A percentile compares a stretch with the other conserved stretches of the same genome.
phyloP scores from a whole-genome alignment of 495 filamentous ascomycete species.

The Neurospora cerealis region DNA sequence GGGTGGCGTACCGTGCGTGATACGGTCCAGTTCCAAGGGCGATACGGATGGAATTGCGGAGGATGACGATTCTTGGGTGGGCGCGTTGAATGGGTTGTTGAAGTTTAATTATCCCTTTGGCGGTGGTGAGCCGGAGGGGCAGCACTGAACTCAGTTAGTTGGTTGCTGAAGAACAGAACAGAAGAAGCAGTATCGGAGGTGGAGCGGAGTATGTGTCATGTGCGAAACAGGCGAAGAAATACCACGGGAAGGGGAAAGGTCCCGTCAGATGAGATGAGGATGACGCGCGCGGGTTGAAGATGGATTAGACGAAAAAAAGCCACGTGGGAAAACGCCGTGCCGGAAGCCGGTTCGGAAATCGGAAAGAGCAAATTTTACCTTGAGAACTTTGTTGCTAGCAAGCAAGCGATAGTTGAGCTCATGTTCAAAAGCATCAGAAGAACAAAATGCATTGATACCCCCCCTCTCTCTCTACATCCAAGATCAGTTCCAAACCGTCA shows the following conservation, averaged over 20 bases:
- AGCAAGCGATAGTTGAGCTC: background rate
- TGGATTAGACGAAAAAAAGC: background rate
- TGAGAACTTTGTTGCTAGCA: background rate
- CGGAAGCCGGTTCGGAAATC: background rate
- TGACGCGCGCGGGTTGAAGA: background rate
- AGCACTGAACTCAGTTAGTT: slow-evolving; percentile 4
- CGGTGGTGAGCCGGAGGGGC: slow-evolving; percentile 29
- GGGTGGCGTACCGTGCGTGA: slow-evolving; percentile 64
- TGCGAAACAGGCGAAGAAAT: no score
- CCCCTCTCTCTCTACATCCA: background rate
- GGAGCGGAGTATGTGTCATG: no score
- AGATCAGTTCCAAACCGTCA: no score
- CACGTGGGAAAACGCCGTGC: no score
- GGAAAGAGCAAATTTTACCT: background rate
- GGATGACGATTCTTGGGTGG: slow-evolving; percentile 90
- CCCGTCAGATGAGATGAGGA: background rate
- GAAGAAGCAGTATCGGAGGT: background rate
- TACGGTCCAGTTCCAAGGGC: slow-evolving; percentile 35
- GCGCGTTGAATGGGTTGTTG: slow-evolving; percentile 82
- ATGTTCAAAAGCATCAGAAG: background rate
- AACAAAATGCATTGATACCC: background rate
- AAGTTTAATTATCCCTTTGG: slow-evolving; percentile 99
- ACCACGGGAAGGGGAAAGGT: background rate
- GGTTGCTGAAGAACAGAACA: no score
- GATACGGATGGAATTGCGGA: slow-evolving; percentile 39